Percentiles rank a stretch among this genome's conserved stretches.
Conservation (phyloP, 306 rosid species). For the Abrus pulchellus region DNA sequence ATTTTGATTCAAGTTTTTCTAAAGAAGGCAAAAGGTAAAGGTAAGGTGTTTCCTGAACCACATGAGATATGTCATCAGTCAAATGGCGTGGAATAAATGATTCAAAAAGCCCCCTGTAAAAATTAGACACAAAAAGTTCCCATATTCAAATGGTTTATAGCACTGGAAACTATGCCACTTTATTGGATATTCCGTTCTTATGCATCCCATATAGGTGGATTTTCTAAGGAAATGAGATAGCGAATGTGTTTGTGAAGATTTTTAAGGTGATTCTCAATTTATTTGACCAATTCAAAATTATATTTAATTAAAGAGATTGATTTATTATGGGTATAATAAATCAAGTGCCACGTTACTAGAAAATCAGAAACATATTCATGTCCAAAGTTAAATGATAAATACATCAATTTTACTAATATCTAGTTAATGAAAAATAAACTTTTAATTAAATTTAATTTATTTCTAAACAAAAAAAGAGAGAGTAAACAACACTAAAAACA, state of each 20-base stretch:
- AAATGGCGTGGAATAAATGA: slow-evolving; percentile 6
- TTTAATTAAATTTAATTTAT: too few relatives aligned
- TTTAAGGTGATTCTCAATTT: too few relatives aligned
- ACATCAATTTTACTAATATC: too few relatives aligned
- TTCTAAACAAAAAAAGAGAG: too few relatives aligned
- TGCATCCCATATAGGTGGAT: not conserved
- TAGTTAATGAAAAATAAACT: too few relatives aligned
- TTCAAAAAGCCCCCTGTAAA: not conserved
- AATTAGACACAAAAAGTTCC: not conserved
- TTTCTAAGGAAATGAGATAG: not conserved
- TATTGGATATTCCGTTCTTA: not conserved
- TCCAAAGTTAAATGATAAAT: too few relatives aligned
- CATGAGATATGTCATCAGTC: not conserved
- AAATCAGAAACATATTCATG: too few relatives aligned
- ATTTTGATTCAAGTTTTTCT: not conserved
- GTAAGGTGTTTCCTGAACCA: not conserved
- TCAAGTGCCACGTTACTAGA: too few relatives aligned
- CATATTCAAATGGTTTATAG: not conserved
- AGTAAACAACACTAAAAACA: too few relatives aligned
- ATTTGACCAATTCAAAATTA: too few relatives aligned
- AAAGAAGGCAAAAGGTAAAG: not conserved
- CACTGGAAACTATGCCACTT: not conserved
- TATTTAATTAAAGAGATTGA: too few relatives aligned
- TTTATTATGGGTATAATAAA: too few relatives aligned
- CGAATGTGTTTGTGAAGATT: not conserved